Evolutionary conservation across 2,329 filamentous ascomycete species (phyloP), one percentile per base, ranked within the genome.

Genomic region (Sordariomycetes sp.): DNA sequence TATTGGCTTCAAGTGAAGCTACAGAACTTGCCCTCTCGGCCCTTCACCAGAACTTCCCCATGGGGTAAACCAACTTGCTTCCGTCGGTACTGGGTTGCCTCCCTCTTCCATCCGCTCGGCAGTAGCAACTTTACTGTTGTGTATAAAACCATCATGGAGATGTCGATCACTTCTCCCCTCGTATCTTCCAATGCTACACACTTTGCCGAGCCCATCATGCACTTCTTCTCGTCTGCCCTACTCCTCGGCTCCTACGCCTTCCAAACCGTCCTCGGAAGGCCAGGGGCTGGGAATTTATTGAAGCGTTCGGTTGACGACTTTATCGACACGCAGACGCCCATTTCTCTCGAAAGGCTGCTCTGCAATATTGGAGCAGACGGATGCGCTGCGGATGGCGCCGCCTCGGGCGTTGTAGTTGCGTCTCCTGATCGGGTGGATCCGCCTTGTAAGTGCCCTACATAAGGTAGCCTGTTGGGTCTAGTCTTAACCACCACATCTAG

Each of bases 401-500:
- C 47, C 20, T 48, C 66, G 2, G 75, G 75, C 4, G 49, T 69
- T 21, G 70, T 79, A 12, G 57, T 79, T 46, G 75, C 75, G 11
- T 70, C 66, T 26, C 75, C 75, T 4, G 69, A 65, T 40, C 69
- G 57, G 23, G 42, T 43, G 12, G 57, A 70, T 32, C 32, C 32
- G 4, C 16, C 21, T 10, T 33, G 32, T 33, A 27, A 19, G 32
- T 33, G n/a, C 8, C 5, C 5, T 17, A 8, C 21, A 8, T 8
- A 24, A 24, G 21, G n/a, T n/a, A n/a, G n/a, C n/a, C n/a, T n/a
- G n/a, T n/a, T n/a, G n/a, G n/a, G n/a, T n/a, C n/a, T n/a, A n/a
- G n/a, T n/a, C n/a, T n/a, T n/a, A n/a, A n/a, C n/a, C n/a, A 24
- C 75, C 75, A 5, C 60, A 75, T 44, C 6, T 27, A 85, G 81